Conservation (phyloP, 371 early-diverging fungal species). For the Apophysomyces trapeziformis region DNA sequence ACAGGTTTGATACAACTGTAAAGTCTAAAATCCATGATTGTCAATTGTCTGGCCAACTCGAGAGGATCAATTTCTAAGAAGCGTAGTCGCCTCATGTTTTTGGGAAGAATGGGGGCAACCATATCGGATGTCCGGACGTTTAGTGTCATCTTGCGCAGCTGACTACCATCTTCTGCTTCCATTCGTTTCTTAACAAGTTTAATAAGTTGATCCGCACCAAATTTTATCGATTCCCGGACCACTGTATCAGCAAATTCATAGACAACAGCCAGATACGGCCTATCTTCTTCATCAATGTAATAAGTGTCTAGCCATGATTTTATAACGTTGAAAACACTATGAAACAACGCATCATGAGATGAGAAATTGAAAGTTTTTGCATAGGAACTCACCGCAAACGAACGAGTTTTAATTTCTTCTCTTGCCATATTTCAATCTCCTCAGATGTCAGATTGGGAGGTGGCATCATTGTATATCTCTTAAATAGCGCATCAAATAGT, state of each 20-base stretch:
- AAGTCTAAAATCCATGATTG: conserved; percentile 73
- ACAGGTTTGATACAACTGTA: conserved; percentile 73
- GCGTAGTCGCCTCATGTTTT: conserved; percentile 61
- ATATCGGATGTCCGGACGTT: conserved; percentile 67
- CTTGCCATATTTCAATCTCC: conserved; percentile 80
- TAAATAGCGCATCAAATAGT: conserved; percentile 72
- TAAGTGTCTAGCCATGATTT: conserved; percentile 91
- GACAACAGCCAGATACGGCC: conserved; percentile 64
- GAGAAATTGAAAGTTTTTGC: neutral
- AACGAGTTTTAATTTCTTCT: conserved; percentile 85
- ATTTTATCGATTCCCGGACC: conserved; percentile 75
- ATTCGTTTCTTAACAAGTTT: conserved; percentile 76
- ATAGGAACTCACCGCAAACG: conserved; percentile 63
- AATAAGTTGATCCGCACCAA: conserved; percentile 74
- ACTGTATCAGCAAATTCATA: conserved; percentile 75
- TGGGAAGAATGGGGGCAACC: conserved; percentile 75
- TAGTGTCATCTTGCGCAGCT: conserved; percentile 70
- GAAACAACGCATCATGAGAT: neutral
- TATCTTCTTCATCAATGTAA: conserved; percentile 80
- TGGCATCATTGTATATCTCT: conserved; percentile 73
- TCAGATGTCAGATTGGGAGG: conserved; percentile 70
- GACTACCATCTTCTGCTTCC: conserved; percentile 60
- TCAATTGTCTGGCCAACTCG: conserved; percentile 88
- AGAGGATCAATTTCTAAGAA: conserved; percentile 81
- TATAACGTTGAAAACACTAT: conserved; percentile 86